Evolutionary conservation across 192 early-diverging fungal species (phyloP).

Genomic region (Chytriomyces confervae): DNA sequence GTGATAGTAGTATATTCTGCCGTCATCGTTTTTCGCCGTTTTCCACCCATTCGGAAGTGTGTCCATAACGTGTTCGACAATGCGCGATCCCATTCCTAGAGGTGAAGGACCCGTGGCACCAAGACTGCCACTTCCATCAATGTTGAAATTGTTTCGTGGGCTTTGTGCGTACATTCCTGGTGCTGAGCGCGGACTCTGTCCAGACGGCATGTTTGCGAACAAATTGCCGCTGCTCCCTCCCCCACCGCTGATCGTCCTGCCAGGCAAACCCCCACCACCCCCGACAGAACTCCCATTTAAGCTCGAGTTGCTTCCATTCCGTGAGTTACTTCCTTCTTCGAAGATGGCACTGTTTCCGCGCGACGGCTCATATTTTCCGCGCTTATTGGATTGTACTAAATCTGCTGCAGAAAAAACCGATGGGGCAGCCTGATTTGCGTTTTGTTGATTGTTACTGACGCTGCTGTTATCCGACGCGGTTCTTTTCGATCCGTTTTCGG

Average conservation of each 20-base stretch:
- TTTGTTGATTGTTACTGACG: not conserved
- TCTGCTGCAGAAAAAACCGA: constrained; percentile 5
- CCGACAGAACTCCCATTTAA: not conserved
- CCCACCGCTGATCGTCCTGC: too few relatives aligned
- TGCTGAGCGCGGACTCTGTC: too few relatives aligned
- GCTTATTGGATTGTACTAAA: constrained; percentile 11
- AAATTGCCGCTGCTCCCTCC: too few relatives aligned
- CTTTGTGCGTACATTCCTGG: too few relatives aligned
- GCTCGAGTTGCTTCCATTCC: constrained; percentile 6
- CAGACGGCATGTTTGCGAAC: too few relatives aligned
- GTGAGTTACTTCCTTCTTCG: not conserved
- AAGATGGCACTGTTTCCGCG: not conserved
- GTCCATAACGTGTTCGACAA: constrained; percentile 24
- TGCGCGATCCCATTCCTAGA: not conserved
- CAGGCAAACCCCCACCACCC: too few relatives aligned
- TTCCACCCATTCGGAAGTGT: constrained; percentile 48
- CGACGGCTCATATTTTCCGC: constrained; percentile 16
- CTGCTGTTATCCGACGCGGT: not conserved
- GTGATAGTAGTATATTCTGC: constrained; percentile 49
- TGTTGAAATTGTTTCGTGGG: too few relatives aligned
- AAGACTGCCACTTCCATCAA: not conserved
- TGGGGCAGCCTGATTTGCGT: not conserved
- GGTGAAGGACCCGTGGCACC: not conserved
- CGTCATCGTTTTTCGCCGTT: constrained; percentile 35
- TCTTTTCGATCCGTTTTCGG: not conserved